Evolutionary conservation across 2,329 filamentous ascomycete genomes (phyloP).

Genomic region (Xylaria sp.): DNA sequence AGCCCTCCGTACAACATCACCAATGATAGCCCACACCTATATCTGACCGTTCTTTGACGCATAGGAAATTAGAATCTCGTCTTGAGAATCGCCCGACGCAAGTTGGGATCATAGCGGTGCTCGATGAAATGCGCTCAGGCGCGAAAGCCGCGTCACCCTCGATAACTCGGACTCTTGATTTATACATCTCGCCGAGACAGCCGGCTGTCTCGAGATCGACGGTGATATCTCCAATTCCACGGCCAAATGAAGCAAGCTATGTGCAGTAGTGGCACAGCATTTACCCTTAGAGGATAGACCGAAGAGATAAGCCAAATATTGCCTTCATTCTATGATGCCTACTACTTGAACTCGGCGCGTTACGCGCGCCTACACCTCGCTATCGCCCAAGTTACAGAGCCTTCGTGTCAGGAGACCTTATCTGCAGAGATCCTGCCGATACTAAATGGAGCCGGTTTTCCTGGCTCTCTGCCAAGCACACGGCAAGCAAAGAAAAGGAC

Average conservation of each 20-base stretch:
- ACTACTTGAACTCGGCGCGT: not conserved
- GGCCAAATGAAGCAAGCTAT: not conserved
- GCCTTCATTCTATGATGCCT: not conserved
- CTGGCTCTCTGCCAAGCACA: not conserved
- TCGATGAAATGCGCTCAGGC: not conserved
- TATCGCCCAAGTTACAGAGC: not conserved
- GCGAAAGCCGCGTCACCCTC: not conserved
- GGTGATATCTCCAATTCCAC: not conserved
- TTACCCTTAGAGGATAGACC: no score
- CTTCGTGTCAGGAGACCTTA: not conserved
- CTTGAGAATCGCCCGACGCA: conserved; percentile 4
- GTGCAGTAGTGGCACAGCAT: not conserved
- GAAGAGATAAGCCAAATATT: no score
- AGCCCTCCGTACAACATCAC: not conserved
- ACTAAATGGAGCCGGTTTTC: not conserved
- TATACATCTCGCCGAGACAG: not conserved
- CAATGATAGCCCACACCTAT: not conserved
- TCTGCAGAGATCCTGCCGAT: not conserved
- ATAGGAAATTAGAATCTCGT: not conserved
- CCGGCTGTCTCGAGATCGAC: not conserved
- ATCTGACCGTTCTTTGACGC: not conserved
- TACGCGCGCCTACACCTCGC: not conserved
- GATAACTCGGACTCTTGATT: not conserved
- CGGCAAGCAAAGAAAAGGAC: not conserved
- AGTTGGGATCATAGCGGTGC: not conserved